Conservation (phyloP, 73 alveolate genomes). For the Blepharisma japonicum region DNA sequence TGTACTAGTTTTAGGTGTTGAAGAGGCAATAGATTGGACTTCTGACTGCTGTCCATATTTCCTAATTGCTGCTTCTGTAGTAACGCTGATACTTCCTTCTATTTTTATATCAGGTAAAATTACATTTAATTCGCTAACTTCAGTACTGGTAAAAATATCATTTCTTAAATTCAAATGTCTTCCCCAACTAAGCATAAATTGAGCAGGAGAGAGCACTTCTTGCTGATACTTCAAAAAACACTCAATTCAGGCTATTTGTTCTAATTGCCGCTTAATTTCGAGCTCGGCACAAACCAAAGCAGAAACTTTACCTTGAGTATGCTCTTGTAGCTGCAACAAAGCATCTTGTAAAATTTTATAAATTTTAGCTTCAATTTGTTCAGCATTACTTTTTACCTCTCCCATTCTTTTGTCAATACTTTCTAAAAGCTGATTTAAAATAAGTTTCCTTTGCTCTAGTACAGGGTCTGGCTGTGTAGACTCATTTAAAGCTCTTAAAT, state of each 20-base stretch:
- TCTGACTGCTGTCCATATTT: slow-evolving; percentile 2
- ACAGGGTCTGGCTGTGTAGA: slow-evolving; percentile 47
- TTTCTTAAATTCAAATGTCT: slow-evolving; percentile 46
- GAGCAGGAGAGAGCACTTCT: slow-evolving; percentile 49
- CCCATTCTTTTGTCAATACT: slow-evolving; percentile 41
- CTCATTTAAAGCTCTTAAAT: slow-evolving; percentile 38
- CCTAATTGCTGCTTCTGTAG: slow-evolving; percentile 33
- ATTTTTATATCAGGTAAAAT: slow-evolving; percentile 45
- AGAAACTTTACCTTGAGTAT: slow-evolving; percentile 44
- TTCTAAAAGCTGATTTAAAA: slow-evolving; percentile 33
- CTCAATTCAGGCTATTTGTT: slow-evolving; percentile 49
- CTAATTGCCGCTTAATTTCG: slow-evolving; percentile 47
- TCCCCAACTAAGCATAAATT: slow-evolving; percentile 44
- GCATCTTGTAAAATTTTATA: slow-evolving; percentile 51
- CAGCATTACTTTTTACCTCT: slow-evolving; percentile 40
- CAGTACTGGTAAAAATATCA: slow-evolving; percentile 34
- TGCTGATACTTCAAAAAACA: slow-evolving; percentile 48
- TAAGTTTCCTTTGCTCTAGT: slow-evolving; percentile 40
- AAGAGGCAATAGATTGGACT: slow-evolving; percentile 26
- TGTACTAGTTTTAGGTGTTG: slow-evolving; percentile 36
- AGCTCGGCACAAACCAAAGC: slow-evolving; percentile 38
- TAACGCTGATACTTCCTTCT: slow-evolving; percentile 40
- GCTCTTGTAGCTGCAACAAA: slow-evolving; percentile 36
- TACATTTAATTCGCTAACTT: slow-evolving; percentile 36
- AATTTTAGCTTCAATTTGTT: slow-evolving; percentile 34